Percentiles rank a stretch among this genome's conserved stretches.
Evolutionary conservation across 2,329 filamentous ascomycete genomes (phyloP).

Genomic region (Penicillium thymicola): DNA sequence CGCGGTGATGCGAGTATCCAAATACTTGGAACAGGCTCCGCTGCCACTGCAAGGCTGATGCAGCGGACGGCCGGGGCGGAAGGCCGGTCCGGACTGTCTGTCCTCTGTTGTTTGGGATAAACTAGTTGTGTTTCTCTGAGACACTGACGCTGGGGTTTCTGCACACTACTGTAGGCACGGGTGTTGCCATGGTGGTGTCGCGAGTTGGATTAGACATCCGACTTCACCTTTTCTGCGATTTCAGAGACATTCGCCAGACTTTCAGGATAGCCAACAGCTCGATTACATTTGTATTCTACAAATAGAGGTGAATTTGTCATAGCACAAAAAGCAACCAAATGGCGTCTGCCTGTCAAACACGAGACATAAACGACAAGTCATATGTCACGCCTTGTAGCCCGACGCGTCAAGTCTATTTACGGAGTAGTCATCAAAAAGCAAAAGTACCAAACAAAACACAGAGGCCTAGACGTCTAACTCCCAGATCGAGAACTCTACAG

Average conservation of each 20-base stretch:
- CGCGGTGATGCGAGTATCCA: conserved; percentile 4
- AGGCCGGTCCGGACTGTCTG: conserved; percentile 8
- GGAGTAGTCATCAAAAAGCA: background rate
- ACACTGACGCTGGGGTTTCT: conserved; percentile 11
- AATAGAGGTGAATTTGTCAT: background rate
- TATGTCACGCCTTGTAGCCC: background rate
- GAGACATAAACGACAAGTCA: background rate
- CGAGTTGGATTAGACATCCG: background rate
- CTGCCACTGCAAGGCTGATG: conserved; percentile 18
- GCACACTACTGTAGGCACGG: conserved; percentile 3
- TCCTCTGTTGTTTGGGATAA: background rate
- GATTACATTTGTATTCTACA: background rate
- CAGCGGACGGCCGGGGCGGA: conserved; percentile 5
- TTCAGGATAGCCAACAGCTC: too few relatives aligned
- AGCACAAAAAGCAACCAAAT: background rate
- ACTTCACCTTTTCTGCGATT: background rate
- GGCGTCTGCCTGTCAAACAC: background rate
- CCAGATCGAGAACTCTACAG: background rate
- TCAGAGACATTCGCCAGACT: background rate
- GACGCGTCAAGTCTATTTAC: background rate
- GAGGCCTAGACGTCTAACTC: background rate
- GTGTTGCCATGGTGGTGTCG: conserved; percentile 7
- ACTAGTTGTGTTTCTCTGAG: conserved; percentile 9
- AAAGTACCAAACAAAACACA: background rate
- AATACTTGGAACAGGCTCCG: conserved; percentile 5